Evolutionary conservation across 192 early-diverging fungal species (phyloP).

Genomic region (Entomortierella parvispora): DNA sequence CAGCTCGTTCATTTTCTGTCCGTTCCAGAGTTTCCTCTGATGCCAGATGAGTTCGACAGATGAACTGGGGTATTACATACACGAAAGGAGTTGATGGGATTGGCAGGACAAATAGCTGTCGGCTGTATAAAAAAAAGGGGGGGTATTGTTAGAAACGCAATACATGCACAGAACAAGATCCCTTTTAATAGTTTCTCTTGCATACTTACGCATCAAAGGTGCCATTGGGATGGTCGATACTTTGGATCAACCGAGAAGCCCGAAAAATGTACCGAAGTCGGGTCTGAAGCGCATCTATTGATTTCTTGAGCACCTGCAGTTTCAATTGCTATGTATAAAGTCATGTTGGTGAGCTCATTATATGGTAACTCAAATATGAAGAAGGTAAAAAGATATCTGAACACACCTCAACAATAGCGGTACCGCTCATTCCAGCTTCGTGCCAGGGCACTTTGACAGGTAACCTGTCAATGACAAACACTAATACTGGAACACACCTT

Average conservation of each 20-base stretch:
- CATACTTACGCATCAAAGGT: slow-evolving; percentile 25
- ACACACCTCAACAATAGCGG: slow-evolving; percentile 33
- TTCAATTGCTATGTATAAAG: slow-evolving; percentile 34
- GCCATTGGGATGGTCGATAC: slow-evolving; percentile 19
- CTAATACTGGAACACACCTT: slow-evolving; percentile 33
- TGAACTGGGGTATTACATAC: slow-evolving; percentile 38
- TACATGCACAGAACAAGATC: background rate
- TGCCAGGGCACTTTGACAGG: slow-evolving; percentile 24
- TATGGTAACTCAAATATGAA: no score
- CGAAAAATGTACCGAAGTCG: slow-evolving; percentile 36
- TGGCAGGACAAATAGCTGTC: slow-evolving; percentile 44
- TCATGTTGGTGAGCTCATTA: no score
- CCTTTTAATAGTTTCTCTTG: background rate
- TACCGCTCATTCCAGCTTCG: slow-evolving; percentile 27
- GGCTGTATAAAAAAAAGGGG: slow-evolving; percentile 3
- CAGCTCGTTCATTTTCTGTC: background rate
- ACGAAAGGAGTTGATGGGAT: slow-evolving; percentile 46
- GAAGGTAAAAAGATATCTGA: background rate
- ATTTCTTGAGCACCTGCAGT: slow-evolving; percentile 39
- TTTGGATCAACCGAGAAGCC: slow-evolving; percentile 36
- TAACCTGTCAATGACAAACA: slow-evolving; percentile 45
- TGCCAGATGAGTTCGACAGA: slow-evolving; percentile 10
- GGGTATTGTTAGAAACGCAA: background rate
- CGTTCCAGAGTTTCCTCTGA: no score
- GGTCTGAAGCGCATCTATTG: slow-evolving; percentile 34